A percentile compares a stretch with the other conserved stretches of the same genome.
Conservation (phyloP, 257 asterid genomes). For the Thymus quinquecostatus region DNA sequence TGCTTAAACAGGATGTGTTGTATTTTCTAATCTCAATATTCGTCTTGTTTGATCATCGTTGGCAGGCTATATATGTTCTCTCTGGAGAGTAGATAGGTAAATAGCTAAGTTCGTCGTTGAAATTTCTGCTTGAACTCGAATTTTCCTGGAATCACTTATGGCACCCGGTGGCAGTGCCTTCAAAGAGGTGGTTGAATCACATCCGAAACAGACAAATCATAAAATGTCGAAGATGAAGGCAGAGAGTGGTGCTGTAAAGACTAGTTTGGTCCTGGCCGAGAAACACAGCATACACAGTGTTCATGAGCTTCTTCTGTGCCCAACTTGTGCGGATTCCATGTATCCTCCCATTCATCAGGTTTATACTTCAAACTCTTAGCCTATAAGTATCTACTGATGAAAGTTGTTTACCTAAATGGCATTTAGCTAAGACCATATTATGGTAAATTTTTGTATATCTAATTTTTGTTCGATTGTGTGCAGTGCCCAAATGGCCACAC, state of each 20-base stretch:
- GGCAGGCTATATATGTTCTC: slow-evolving; percentile 34
- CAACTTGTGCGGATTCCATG: slow-evolving; percentile 64
- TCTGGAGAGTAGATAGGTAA: slow-evolving; percentile 22
- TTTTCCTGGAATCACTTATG: slow-evolving; percentile 42
- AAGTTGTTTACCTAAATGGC: too few relatives aligned
- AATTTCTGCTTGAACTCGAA: slow-evolving; percentile 13
- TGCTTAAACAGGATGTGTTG: slow-evolving; percentile 27
- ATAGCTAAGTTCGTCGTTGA: slow-evolving; percentile 6
- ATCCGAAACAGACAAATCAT: slow-evolving; percentile 40
- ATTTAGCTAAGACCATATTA: neutral
- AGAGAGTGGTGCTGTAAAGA: slow-evolving; percentile 43
- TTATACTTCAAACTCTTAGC: slow-evolving; percentile 13
- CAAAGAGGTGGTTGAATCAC: slow-evolving; percentile 55
- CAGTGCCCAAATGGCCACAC: slow-evolving; percentile 97
- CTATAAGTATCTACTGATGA: slow-evolving; percentile 15
- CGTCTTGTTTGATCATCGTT: slow-evolving; percentile 18
- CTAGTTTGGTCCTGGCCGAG: slow-evolving; percentile 35
- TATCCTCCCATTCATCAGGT: slow-evolving; percentile 94
- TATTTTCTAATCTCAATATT: slow-evolving; percentile 26
- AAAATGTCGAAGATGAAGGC: slow-evolving; percentile 39
- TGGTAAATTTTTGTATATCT: neutral
- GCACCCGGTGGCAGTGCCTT: slow-evolving; percentile 64
- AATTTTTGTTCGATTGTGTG: slow-evolving; percentile 7
- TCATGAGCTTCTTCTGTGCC: slow-evolving; percentile 79
- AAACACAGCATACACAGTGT: slow-evolving; percentile 57